Conservation (phyloP, 2,329 filamentous ascomycete species). For the Sporothrix brunneoviolacea region DNA sequence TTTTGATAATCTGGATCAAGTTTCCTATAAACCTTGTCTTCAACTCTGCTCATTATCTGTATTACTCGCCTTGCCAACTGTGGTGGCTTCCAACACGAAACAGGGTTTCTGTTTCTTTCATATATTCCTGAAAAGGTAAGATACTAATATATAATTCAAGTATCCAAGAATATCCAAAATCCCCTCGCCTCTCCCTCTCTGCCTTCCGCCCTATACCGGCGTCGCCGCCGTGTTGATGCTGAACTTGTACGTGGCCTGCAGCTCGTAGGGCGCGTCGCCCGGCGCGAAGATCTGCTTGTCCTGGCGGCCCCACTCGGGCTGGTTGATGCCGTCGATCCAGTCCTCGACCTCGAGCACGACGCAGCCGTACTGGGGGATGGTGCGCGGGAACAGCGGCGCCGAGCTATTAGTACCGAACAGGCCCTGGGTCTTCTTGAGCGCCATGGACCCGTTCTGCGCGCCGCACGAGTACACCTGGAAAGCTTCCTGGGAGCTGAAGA, state of each 20-base stretch:
- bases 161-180: too few species aligned
- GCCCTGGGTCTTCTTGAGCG: slow-evolving; percentile 66
- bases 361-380: slow-evolving; percentile 72
- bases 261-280: slow-evolving; percentile 52
- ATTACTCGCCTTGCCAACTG: too few species aligned
- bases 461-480: slow-evolving; percentile 86
- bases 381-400: slow-evolving; percentile 45
- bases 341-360: slow-evolving; percentile 88
- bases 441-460: slow-evolving; percentile 62
- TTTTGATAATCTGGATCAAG: too few species aligned
- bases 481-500: slow-evolving; percentile 77
- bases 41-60: too few species aligned
- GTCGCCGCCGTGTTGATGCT: slow-evolving; percentile 35
- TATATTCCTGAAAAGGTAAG: too few species aligned
- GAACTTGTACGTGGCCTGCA: slow-evolving; percentile 57
- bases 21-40: too few species aligned
- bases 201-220: neutral
- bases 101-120: too few species aligned
- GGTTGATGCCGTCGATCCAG: slow-evolving; percentile 90
- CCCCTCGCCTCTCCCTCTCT: too few species aligned
- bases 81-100: too few species aligned
- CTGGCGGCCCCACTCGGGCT: slow-evolving; percentile 75
- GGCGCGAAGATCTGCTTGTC: slow-evolving; percentile 54
- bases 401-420: slow-evolving; percentile 38
- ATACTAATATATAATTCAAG: too few species aligned